Percentiles rank a stretch among this genome's conserved stretches.
Evolutionary conservation across 257 asterid species (phyloP).

Genomic region (Craterostigma plantagineum): DNA sequence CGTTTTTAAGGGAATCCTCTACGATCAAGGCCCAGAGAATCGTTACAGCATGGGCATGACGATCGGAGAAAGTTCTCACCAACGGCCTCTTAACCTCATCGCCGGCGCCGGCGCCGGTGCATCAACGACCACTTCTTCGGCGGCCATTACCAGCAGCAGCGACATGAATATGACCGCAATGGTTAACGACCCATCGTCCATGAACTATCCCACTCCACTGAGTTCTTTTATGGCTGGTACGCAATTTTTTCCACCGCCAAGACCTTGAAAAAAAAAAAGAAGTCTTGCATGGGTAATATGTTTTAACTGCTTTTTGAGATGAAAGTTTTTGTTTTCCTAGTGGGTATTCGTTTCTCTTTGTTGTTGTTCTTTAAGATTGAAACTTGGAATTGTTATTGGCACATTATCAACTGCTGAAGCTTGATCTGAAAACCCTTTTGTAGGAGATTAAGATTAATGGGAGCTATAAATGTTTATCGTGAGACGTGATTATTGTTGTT

Average conservation of each 20-base stretch:
- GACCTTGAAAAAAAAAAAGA: conserved; percentile 10
- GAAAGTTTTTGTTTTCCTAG: too few species aligned
- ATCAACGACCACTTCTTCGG: not conserved
- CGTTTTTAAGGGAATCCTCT: conserved; percentile 59
- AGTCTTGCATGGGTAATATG: too few species aligned
- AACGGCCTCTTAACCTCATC: conserved; percentile 23
- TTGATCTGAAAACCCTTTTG: too few species aligned
- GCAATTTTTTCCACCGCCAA: conserved; percentile 34
- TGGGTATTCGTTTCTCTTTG: too few species aligned
- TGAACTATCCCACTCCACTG: conserved; percentile 16
- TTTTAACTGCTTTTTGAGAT: too few species aligned
- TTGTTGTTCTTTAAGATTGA: too few species aligned
- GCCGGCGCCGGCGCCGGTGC: conserved; percentile 8
- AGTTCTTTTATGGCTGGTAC: conserved; percentile 32
- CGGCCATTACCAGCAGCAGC: conserved; percentile 5
- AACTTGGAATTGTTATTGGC: too few species aligned
- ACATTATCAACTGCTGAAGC: too few species aligned
- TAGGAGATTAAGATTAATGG: too few species aligned
- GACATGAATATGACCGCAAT: not conserved
- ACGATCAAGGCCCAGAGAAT: conserved; percentile 52
- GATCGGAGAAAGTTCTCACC: conserved; percentile 16
- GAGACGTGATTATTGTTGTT: too few species aligned
- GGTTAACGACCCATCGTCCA: conserved; percentile 8
- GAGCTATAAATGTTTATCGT: too few species aligned
- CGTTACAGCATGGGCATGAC: conserved; percentile 25